Evolutionary conservation across 2,329 filamentous ascomycete genomes (phyloP).

Genomic region (Sphaerulina populicola): DNA sequence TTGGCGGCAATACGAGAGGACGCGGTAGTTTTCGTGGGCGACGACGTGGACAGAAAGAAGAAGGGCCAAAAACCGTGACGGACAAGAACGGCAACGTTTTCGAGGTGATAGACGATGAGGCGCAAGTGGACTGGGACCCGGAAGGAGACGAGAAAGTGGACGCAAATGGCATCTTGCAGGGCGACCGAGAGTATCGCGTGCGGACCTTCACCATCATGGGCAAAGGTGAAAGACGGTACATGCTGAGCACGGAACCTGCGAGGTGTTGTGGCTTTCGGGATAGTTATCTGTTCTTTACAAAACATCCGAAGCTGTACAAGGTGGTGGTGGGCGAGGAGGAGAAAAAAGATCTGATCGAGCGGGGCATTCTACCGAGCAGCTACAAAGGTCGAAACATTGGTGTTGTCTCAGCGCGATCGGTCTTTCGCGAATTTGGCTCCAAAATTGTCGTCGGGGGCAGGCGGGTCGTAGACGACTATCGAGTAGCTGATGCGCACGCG

Average conservation of each 20-base stretch:
- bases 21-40: slow-evolving; percentile 62
- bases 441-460: slow-evolving; percentile 87
- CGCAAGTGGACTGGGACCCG: slow-evolving; percentile 73
- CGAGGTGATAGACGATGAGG: slow-evolving; percentile 86
- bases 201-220: slow-evolving; percentile 87
- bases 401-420: slow-evolving; percentile 89
- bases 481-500: slow-evolving; percentile 63
- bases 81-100: slow-evolving; percentile 91
- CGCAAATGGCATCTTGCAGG: slow-evolving; percentile 72
- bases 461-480: slow-evolving; percentile 82
- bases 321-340: slow-evolving; percentile 97
- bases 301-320: slow-evolving; percentile 92
- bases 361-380: slow-evolving; percentile 91
- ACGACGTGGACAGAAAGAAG: slow-evolving; percentile 61
- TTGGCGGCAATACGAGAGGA: slow-evolving; percentile 26
- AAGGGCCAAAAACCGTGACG: slow-evolving; percentile 73
- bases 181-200: slow-evolving; percentile 84
- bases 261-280: slow-evolving; percentile 95
- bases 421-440: slow-evolving; percentile 93
- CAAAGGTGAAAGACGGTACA: slow-evolving; percentile 80
- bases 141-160: slow-evolving; percentile 92
- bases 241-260: slow-evolving; percentile 95
- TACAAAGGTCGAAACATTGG: slow-evolving; percentile 98
- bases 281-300: slow-evolving; percentile 98
- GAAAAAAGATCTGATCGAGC: slow-evolving; percentile 90